A percentile compares a stretch with the other conserved stretches of the same genome.
Evolutionary conservation across 257 asterid species (phyloP).

Genomic region (Catharanthus roseus): DNA sequence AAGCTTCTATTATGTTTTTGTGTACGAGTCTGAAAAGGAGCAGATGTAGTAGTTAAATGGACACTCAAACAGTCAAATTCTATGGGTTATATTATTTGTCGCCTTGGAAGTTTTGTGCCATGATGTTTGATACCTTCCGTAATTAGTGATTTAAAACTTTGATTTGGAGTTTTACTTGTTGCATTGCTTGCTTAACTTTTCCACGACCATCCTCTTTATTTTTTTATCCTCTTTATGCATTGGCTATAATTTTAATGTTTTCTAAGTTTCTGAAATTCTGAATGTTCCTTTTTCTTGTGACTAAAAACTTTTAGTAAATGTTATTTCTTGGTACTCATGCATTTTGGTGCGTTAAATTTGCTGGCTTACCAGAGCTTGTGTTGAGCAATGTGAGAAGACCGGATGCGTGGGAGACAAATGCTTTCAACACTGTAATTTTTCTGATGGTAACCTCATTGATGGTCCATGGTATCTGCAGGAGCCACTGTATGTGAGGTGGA

Average conservation of each 20-base stretch:
- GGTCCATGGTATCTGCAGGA: slow-evolving; percentile 92
- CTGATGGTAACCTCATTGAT: slow-evolving; percentile 47
- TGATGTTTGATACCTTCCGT: slow-evolving; percentile 10
- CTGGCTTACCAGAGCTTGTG: slow-evolving; percentile 51
- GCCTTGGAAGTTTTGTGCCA: slow-evolving; percentile 6
- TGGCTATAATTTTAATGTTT: background rate
- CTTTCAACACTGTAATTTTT: slow-evolving; percentile 79
- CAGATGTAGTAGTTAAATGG: background rate
- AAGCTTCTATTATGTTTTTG: background rate
- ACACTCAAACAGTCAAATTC: background rate
- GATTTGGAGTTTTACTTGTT: background rate
- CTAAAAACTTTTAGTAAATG: background rate
- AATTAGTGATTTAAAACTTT: slow-evolving; percentile 2
- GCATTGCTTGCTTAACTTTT: background rate
- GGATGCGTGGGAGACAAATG: slow-evolving; percentile 76
- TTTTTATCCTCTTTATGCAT: background rate
- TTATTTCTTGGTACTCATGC: slow-evolving; percentile 5
- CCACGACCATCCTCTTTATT: background rate
- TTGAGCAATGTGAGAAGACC: slow-evolving; percentile 72
- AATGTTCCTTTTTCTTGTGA: background rate
- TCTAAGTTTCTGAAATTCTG: background rate
- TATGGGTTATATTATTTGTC: background rate
- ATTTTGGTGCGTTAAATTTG: slow-evolving; percentile 20
- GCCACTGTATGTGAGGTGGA: slow-evolving; percentile 82
- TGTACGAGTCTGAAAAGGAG: background rate